A percentile compares a stretch with the other conserved stretches of the same genome.
These are phyloP conservation scores for Solanum stenotomum DNA, from an alignment of 257 asterid species.

Conservation along the genomic window DNA sequence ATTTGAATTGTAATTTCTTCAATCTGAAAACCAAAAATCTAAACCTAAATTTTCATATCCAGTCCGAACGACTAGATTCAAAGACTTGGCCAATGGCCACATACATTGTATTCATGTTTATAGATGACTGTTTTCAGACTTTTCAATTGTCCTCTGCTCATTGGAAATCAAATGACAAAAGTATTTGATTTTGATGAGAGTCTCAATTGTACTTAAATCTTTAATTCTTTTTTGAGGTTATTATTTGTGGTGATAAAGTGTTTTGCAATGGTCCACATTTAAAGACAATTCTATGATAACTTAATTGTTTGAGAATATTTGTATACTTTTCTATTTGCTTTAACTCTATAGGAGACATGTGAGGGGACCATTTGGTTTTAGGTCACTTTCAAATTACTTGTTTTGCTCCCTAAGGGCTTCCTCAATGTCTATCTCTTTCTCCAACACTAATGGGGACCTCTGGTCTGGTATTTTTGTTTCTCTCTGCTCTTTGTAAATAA, in stretches of 20 bases:
- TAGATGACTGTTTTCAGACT: not conserved
- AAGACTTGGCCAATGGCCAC: not conserved
- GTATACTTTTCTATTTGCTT: not conserved
- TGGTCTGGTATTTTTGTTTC: conserved; percentile 68
- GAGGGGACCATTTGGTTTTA: conserved; percentile 45
- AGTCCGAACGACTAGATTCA: not conserved
- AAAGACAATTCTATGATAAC: not conserved
- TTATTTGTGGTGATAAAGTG: not conserved
- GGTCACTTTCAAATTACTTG: conserved; percentile 35
- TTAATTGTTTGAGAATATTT: conserved; percentile 2
- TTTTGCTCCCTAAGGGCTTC: conserved; percentile 28
- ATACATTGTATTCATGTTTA: not conserved
- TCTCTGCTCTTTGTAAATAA: conserved; percentile 24
- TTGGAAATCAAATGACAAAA: not conserved
- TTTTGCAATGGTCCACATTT: not conserved
- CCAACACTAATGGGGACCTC: conserved; percentile 67
- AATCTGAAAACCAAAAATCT: not conserved
- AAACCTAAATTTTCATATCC: not conserved
- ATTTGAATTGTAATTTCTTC: not conserved
- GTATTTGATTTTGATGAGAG: not conserved
- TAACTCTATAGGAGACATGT: conserved; percentile 15
- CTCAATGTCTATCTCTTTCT: conserved; percentile 28
- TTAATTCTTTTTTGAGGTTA: not conserved
- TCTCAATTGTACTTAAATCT: not conserved
- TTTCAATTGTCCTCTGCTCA: not conserved